These are phyloP conservation scores for Elsinoe arachidis DNA, from an alignment of 2,329 filamentous ascomycete genomes.

Conservation along the genomic window DNA sequence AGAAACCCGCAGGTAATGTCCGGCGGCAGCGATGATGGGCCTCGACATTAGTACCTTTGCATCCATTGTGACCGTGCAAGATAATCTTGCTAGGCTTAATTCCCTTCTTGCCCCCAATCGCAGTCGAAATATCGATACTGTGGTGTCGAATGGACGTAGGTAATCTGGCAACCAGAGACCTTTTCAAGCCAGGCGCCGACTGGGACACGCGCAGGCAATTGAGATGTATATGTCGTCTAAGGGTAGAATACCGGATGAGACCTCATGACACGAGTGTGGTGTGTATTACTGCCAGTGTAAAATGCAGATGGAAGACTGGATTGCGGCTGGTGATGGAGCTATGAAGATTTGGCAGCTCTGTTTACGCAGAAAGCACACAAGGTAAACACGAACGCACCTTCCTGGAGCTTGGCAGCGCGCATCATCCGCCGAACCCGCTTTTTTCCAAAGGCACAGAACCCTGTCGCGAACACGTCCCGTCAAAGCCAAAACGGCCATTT, in stretches of 20 bases:
- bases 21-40: background rate
- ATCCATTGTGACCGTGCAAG: conserved; percentile 20
- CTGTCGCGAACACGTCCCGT: conserved; percentile 1
- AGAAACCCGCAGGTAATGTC: background rate
- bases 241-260: conserved; percentile 11
- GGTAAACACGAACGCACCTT: conserved; percentile 12
- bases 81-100: background rate
- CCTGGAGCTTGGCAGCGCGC: conserved; percentile 8
- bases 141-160: conserved; percentile 2
- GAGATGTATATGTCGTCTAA: background rate
- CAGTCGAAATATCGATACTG: background rate
- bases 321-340: background rate
- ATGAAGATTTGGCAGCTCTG: conserved; percentile 5
- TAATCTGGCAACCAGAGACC: background rate
- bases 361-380: conserved; percentile 4
- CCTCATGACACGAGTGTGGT: conserved; percentile 14
- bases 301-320: conserved; percentile 12
- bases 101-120: background rate
- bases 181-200: background rate
- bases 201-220: conserved; percentile 3
- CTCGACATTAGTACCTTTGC: conserved; percentile 20
- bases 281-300: conserved; percentile 11
- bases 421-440: background rate
- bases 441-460: background rate
- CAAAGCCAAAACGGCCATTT: background rate